These are phyloP conservation scores for Neolecta irregularis DNA, from an alignment of 1,139 yeast genomes.

Conservation along the genomic window DNA sequence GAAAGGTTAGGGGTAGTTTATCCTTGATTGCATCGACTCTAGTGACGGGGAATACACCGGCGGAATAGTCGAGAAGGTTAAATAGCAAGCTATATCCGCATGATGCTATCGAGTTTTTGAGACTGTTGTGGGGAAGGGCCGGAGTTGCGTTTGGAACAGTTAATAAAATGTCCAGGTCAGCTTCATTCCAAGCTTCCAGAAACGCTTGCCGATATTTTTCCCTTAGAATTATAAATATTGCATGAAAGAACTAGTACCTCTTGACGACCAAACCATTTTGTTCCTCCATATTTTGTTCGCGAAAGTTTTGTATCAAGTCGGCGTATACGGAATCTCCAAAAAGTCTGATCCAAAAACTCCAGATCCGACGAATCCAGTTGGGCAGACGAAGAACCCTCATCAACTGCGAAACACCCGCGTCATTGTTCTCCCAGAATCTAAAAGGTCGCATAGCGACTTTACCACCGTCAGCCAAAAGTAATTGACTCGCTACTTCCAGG, in stretches of 20 bases:
- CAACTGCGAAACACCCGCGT: slow-evolving; percentile 27
- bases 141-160: slow-evolving; percentile 14
- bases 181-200: slow-evolving; percentile 25
- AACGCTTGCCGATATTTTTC: slow-evolving; percentile 25
- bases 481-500: no score
- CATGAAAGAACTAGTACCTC: slow-evolving; percentile 20
- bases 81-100: slow-evolving; percentile 37
- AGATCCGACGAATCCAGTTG: slow-evolving; percentile 24
- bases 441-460: slow-evolving; percentile 24
- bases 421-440: slow-evolving; percentile 25
- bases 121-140: slow-evolving; percentile 14
- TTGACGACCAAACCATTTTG: slow-evolving; percentile 28
- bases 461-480: no score
- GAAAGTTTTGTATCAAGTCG: slow-evolving; percentile 27
- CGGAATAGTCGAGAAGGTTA: slow-evolving; percentile 41
- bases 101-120: slow-evolving; percentile 25
- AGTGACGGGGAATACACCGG: slow-evolving; percentile 41
- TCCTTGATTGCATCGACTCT: slow-evolving; percentile 40
- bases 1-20: slow-evolving; percentile 32
- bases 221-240: no score
- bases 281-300: slow-evolving; percentile 25
- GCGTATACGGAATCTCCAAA: slow-evolving; percentile 28
- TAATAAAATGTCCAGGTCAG: slow-evolving; percentile 13
- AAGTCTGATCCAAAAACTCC: slow-evolving; percentile 26
- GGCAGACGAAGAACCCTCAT: slow-evolving; percentile 24